These are phyloP conservation scores for Kwoniella newhampshirensis DNA, from an alignment of 768 basidiomycete genomes.

Conservation along the genomic window DNA sequence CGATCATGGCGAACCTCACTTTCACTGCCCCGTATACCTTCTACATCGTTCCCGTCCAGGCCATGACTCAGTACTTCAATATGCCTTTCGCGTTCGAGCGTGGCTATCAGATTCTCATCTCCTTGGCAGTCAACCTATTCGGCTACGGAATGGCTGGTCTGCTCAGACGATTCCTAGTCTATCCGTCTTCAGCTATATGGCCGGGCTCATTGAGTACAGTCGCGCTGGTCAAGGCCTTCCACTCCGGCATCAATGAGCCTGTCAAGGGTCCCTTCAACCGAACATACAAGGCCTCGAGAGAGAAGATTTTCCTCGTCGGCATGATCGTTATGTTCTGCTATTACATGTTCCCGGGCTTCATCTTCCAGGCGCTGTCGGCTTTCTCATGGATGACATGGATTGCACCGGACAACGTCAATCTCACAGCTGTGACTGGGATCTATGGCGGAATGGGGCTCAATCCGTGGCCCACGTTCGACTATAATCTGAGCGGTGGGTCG, in stretches of 20 bases:
- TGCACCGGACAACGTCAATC: constrained; percentile 53
- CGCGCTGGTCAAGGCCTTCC: constrained; percentile 15
- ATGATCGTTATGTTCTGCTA: constrained; percentile 23
- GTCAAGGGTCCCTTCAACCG: constrained; percentile 88
- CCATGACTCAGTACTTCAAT: constrained; percentile 44
- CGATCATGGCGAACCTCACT: constrained; percentile 40
- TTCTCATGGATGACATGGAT: constrained; percentile 56
- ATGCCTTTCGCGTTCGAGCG: constrained; percentile 45
- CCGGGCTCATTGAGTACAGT: constrained; percentile 9
- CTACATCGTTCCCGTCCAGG: constrained; percentile 41
- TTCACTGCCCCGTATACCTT: constrained; percentile 45
- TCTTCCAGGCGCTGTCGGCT: constrained; percentile 29
- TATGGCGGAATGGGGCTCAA: constrained; percentile 52
- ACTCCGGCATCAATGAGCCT: constrained; percentile 72
- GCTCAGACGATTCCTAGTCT: constrained; percentile 82
- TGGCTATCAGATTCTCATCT: constrained; percentile 58
- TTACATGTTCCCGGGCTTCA: constrained; percentile 46
- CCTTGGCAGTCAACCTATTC: constrained; percentile 81
- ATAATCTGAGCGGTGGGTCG: constrained; percentile 44
- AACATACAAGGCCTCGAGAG: constrained; percentile 6
- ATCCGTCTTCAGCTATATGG: constrained; percentile 63
- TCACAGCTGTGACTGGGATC: constrained; percentile 45
- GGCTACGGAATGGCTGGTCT: constrained; percentile 93
- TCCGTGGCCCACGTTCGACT: constrained; percentile 54
- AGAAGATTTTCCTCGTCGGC: constrained; percentile 14